phyloP scores from a whole-genome alignment of 495 filamentous ascomycete species.

The Tetracladium marchalianum region DNA sequence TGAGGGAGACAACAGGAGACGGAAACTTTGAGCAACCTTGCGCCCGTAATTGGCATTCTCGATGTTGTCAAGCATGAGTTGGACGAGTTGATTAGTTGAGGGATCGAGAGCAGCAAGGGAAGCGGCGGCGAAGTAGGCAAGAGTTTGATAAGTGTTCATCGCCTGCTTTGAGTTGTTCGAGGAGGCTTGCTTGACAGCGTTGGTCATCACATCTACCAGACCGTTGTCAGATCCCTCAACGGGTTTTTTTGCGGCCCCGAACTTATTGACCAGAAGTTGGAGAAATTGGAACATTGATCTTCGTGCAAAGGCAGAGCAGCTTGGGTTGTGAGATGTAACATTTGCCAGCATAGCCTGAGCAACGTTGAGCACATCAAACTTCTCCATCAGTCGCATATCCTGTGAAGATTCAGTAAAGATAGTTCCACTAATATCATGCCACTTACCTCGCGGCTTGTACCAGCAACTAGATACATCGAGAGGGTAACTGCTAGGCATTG shows the following conservation, averaged over 20 bases:
- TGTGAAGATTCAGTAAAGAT: background rate
- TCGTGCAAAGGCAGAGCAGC: background rate
- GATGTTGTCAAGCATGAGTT: slow-evolving; percentile 10
- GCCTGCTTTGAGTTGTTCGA: background rate
- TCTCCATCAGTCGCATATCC: background rate
- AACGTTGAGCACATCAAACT: slow-evolving; percentile 1
- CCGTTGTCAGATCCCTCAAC: background rate
- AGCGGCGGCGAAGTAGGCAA: slow-evolving; percentile 12
- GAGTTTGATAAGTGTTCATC: slow-evolving; percentile 4
- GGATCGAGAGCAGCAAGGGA: background rate
- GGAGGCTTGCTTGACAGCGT: background rate
- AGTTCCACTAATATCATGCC: background rate
- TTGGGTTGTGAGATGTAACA: background rate
- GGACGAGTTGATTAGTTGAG: background rate
- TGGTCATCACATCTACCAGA: background rate
- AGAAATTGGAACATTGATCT: slow-evolving; percentile 11
- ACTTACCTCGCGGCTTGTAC: slow-evolving; percentile 4
- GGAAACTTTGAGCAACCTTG: slow-evolving; percentile 22
- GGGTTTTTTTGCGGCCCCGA: background rate
- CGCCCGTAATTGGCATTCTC: slow-evolving; percentile 14
- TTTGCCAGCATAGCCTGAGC: slow-evolving; percentile 8
- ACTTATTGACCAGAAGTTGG: slow-evolving; percentile 17
- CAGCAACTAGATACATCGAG: slow-evolving; percentile 13
- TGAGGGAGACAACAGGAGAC: slow-evolving; percentile 24
- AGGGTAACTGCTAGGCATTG: slow-evolving; percentile 6